phyloP scores from a whole-genome alignment of 2,329 filamentous ascomycete species.

The Aspergillus versicolor region DNA sequence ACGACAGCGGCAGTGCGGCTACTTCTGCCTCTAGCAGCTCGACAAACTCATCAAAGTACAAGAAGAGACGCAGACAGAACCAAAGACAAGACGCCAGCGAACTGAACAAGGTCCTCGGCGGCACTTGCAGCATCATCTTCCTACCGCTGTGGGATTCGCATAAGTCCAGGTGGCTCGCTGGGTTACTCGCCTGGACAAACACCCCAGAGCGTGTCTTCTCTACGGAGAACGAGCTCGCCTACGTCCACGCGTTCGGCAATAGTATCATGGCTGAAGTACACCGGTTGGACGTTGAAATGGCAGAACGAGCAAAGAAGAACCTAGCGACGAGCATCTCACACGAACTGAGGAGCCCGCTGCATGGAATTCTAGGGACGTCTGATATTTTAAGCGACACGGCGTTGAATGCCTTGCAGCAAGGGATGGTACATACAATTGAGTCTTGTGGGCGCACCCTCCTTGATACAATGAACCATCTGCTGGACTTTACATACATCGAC shows the following conservation, averaged over 20 bases:
- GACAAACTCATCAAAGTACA: no score
- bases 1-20: not conserved
- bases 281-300: slow-evolving; percentile 21
- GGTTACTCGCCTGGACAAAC: slow-evolving; percentile 23
- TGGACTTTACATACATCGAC: slow-evolving; percentile 28
- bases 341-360: slow-evolving; percentile 33
- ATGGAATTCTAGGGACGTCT: slow-evolving; percentile 22
- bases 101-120: slow-evolving; percentile 12
- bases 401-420: not conserved
- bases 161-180: slow-evolving; percentile 26
- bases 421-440: slow-evolving; percentile 24
- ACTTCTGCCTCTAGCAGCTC: not conserved
- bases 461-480: slow-evolving; percentile 38
- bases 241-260: slow-evolving; percentile 25
- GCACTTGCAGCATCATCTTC: slow-evolving; percentile 23
- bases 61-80: no score
- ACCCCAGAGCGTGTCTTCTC: slow-evolving; percentile 18
- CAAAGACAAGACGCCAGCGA: slow-evolving; percentile 9
- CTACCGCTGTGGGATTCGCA: slow-evolving; percentile 31
- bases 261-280: slow-evolving; percentile 28
- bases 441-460: slow-evolving; percentile 41
- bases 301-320: slow-evolving; percentile 29
- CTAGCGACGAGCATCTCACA: slow-evolving; percentile 32
- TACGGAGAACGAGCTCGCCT: slow-evolving; percentile 22
- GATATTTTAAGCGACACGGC: not conserved